Base-by-base conservation (phyloP, 192 early-diverging fungal species). In the Coemansia sp. region DNA sequence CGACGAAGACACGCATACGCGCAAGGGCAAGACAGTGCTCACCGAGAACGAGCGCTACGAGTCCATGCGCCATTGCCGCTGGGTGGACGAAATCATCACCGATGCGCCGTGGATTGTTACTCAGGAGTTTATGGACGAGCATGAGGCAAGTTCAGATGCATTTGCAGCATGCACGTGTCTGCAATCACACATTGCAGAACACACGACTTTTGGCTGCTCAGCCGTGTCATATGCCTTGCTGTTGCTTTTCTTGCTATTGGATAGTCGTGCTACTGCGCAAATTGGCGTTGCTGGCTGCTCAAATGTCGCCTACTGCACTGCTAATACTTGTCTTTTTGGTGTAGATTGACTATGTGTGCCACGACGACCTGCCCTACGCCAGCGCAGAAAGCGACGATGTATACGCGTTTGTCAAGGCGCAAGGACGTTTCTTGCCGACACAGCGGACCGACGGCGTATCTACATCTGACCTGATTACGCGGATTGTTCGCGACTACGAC, bases 401-500 rank as follows among this genome's bases (percentile, higher is more conserved):
- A 4, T 93, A 93, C 64, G 84, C 83, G 2, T 91, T 91, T 73
- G 88, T 93, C 51, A 93, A 93, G 74, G 83, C 79, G 3, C 88
- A 89, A 67, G 92, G 82, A 55, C 82, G 82, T 37, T 83, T 83
- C 53, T 55, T 83, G 60, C 82, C 82, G 6, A 91, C 87, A 1
- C 79, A 88, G 72, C 85, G 92, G 56, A 92, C 92, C n/a, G 92
- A 90, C 38, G 90, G 90, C 47, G 81, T 92, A 0, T 90, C 89
- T 14, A 93, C 92, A 0, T 91, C 89, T 0, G 92, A 93, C 57
- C 66, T 93, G 29, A 93, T 93, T 59, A 93, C 90, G 3, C 86
- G 92, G 11, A 93, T 93, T 65, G 88, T 93, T 15, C 84, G 87
- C 53, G 90, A 93, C 65, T 93, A 93, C 69, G 92, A 93, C 78